phyloP scores from a whole-genome alignment of 441 rosid genomes.

The Gossypium lobatum region DNA sequence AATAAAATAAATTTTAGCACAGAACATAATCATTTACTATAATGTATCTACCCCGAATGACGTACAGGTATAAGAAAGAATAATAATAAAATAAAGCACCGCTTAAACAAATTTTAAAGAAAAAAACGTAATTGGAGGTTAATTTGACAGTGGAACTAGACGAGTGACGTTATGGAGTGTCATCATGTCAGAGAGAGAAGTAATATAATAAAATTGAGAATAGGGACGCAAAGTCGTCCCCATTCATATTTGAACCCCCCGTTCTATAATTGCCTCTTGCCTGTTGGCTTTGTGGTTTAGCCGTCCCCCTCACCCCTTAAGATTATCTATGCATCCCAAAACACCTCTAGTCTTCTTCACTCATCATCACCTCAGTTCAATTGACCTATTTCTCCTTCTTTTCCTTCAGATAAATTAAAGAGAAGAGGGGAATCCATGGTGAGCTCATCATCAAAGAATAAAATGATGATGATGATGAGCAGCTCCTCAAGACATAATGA shows the following conservation, averaged over 20 bases:
- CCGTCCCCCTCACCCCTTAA: not conserved
- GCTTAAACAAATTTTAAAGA: not conserved
- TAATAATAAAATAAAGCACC: not conserved
- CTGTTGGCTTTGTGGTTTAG: not conserved
- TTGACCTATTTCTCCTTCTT: no score
- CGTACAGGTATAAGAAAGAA: no score
- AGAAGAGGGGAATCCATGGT: conserved; percentile 1
- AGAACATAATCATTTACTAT: no score
- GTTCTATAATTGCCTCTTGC: not conserved
- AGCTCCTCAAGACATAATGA: not conserved
- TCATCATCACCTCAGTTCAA: no score
- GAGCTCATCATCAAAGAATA: not conserved
- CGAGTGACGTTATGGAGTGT: not conserved
- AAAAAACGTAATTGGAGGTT: not conserved
- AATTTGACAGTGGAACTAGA: not conserved
- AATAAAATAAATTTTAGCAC: no score
- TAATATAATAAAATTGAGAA: not conserved
- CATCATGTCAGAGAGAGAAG: not conserved
- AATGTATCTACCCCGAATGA: no score
- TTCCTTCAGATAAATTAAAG: no score
- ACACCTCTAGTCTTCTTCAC: no score
- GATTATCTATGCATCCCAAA: no score
- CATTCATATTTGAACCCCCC: not conserved
- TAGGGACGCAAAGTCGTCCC: not conserved
- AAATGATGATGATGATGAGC: not conserved